phyloP scores from a whole-genome alignment of 345 rosid species.

The Hibiscus tridactylites region DNA sequence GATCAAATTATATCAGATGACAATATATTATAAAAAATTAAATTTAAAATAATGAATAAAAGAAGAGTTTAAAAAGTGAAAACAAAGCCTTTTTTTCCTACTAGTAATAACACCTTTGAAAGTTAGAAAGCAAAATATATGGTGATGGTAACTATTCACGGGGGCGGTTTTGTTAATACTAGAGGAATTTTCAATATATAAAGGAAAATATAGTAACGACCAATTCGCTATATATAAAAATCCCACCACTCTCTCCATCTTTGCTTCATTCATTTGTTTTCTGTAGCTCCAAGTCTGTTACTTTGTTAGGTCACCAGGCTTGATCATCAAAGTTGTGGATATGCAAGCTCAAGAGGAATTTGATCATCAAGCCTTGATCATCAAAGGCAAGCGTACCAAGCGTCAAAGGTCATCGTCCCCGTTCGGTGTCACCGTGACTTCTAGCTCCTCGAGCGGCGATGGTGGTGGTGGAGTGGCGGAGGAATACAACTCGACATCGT shows the following conservation, averaged over 20 bases:
- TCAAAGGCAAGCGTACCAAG: slow-evolving; percentile 78
- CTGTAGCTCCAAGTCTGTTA: slow-evolving; percentile 13
- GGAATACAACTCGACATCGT: slow-evolving; percentile 29
- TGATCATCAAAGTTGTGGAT: no score
- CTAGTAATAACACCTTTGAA: slow-evolving; percentile 13
- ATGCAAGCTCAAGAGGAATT: slow-evolving; percentile 36
- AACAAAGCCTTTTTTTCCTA: slow-evolving; percentile 24
- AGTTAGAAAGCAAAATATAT: background rate
- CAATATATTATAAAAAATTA: no score
- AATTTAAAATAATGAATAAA: no score
- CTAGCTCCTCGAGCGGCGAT: slow-evolving; percentile 45
- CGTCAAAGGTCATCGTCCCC: slow-evolving; percentile 58
- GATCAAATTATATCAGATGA: no score
- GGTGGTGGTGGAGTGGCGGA: slow-evolving; percentile 20
- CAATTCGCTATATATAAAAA: slow-evolving; percentile 20
- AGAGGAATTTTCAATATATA: no score
- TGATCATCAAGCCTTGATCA: slow-evolving; percentile 30
- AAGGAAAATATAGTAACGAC: background rate
- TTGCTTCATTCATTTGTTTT: slow-evolving; percentile 15
- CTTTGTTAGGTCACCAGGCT: slow-evolving; percentile 5
- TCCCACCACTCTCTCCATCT: slow-evolving; percentile 30
- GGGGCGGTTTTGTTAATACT: background rate
- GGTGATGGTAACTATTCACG: background rate
- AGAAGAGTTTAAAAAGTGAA: slow-evolving; percentile 16
- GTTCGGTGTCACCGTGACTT: slow-evolving; percentile 14